Conservation (phyloP, 768 basidiomycete genomes). For the Xerocomus potaroensis region DNA sequence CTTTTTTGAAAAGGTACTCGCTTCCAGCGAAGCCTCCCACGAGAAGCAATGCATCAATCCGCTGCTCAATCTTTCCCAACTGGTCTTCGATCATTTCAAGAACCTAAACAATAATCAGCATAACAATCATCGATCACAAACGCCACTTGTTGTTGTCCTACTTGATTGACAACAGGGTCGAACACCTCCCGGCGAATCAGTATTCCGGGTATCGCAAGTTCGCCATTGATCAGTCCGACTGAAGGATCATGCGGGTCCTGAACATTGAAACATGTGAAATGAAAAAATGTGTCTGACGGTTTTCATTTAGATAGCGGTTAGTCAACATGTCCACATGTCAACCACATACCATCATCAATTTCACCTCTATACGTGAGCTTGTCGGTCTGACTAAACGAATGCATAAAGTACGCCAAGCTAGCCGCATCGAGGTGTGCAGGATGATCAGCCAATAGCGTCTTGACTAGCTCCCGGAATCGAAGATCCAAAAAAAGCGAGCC, state of each 20-base stretch:
- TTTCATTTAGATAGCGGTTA: slow-evolving; percentile 12
- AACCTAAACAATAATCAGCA: slow-evolving; percentile 44
- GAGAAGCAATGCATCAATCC: slow-evolving; percentile 78
- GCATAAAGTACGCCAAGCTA: slow-evolving; percentile 84
- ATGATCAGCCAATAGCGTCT: slow-evolving; percentile 74
- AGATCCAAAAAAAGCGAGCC: slow-evolving; percentile 86
- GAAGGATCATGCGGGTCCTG: slow-evolving; percentile 77
- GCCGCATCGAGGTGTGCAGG: slow-evolving; percentile 80
- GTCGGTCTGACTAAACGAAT: slow-evolving; percentile 85
- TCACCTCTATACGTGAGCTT: slow-evolving; percentile 74
- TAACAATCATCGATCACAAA: slow-evolving; percentile 2
- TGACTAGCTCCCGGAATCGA: slow-evolving; percentile 78
- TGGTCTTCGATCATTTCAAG: slow-evolving; percentile 77
- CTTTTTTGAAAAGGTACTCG: slow-evolving; percentile 76
- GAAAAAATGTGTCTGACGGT: slow-evolving; percentile 68
- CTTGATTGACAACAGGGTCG: slow-evolving; percentile 81
- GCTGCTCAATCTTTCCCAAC: slow-evolving; percentile 58
- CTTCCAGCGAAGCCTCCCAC: slow-evolving; percentile 89
- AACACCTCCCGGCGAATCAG: slow-evolving; percentile 80
- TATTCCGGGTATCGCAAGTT: slow-evolving; percentile 78
- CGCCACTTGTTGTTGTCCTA: slow-evolving; percentile 28
- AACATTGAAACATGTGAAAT: slow-evolving; percentile 88
- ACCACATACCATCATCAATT: slow-evolving; percentile 60
- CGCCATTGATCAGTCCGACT: slow-evolving; percentile 78
- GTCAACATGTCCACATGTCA: background rate